Conservation (phyloP, 257 asterid genomes). For the Leptodermis oblonga region DNA sequence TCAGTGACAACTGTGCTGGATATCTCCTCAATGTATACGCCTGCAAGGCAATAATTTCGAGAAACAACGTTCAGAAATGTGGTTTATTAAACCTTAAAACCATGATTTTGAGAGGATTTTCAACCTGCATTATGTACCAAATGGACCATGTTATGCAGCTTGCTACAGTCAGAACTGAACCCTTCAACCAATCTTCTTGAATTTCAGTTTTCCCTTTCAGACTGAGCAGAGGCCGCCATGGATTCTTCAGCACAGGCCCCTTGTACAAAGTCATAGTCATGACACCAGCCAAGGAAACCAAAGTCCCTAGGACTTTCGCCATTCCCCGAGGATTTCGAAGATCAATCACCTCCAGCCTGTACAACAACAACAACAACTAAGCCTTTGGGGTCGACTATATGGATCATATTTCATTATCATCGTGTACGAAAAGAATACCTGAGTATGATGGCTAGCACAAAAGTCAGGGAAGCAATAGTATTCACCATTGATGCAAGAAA, state of each 20-base stretch:
- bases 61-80: too few relatives aligned
- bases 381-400: too few relatives aligned
- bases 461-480: slow-evolving; percentile 63
- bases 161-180: slow-evolving; percentile 46
- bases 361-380: too few relatives aligned
- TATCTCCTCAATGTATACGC: slow-evolving; percentile 60
- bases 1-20: slow-evolving; percentile 71
- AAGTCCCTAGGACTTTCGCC: slow-evolving; percentile 56
- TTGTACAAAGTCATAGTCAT: slow-evolving; percentile 64
- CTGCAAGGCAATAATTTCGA: slow-evolving; percentile 25
- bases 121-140: slow-evolving; percentile 76
- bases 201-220: slow-evolving; percentile 30
- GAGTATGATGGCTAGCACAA: slow-evolving; percentile 59
- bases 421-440: too few relatives aligned
- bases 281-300: slow-evolving; percentile 63
- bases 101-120: not conserved
- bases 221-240: slow-evolving; percentile 40
- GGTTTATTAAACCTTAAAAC: too few relatives aligned
- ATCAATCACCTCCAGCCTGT: slow-evolving; percentile 62
- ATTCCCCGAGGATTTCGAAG: slow-evolving; percentile 48
- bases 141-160: slow-evolving; percentile 75
- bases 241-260: slow-evolving; percentile 43
- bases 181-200: slow-evolving; percentile 57
- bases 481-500: slow-evolving; percentile 62
- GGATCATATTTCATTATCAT: too few relatives aligned